Conservation (phyloP, 768 basidiomycete species). For the Macrocybe gigantea region DNA sequence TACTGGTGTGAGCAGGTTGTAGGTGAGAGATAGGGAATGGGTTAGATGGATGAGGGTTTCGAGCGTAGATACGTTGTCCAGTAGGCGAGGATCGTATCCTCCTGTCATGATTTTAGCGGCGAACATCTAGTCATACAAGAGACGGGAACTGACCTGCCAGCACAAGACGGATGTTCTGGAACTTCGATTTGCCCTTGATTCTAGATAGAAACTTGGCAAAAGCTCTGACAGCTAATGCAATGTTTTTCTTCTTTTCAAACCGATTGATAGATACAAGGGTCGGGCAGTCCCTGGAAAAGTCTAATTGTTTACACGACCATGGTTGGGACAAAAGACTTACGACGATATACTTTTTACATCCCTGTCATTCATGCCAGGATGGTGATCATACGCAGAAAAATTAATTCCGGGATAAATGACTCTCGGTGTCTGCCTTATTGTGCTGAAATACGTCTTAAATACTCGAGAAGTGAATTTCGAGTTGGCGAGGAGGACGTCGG, state of each 20-base stretch:
- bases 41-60: conserved; percentile 53
- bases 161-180: conserved; percentile 56
- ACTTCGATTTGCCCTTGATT: conserved; percentile 13
- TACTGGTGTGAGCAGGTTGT: conserved; percentile 46
- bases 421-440: conserved; percentile 52
- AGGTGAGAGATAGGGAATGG: conserved; percentile 49
- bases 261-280: conserved; percentile 88
- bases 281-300: conserved; percentile 43
- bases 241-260: conserved; percentile 95
- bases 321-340: conserved; percentile 33
- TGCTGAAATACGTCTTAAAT: conserved; percentile 69
- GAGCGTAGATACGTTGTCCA: conserved; percentile 78
- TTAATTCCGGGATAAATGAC: conserved; percentile 99
- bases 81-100: conserved; percentile 84
- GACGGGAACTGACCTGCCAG: conserved; percentile 55
- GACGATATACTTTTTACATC: conserved; percentile 52
- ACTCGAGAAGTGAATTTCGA: conserved; percentile 86
- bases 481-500: conserved; percentile 89
- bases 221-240: conserved; percentile 69
- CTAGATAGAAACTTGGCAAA: conserved; percentile 53
- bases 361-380: conserved; percentile 35
- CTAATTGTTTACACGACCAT: background rate
- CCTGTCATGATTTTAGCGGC: conserved; percentile 35
- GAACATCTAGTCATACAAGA: background rate
- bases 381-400: conserved; percentile 57